Base-by-base conservation (phyloP, 345 rosid species). In the Physaria fendleri region DNA sequence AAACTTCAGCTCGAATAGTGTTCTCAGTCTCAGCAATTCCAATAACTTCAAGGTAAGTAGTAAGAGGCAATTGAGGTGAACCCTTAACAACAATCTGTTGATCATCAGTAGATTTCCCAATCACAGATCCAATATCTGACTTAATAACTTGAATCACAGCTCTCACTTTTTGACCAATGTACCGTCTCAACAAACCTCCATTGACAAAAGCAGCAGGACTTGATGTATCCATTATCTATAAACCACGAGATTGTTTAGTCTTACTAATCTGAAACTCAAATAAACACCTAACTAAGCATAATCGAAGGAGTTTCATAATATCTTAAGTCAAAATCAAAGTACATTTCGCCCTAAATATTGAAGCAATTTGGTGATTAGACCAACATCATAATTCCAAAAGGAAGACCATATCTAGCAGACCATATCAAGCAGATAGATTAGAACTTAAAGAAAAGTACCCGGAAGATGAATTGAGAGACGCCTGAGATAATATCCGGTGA, bases 121-220 rank as follows among this genome's bases (percentile, higher is more conserved):
- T 14, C 6, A 86, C 85, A 0, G 73, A 68, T 6, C 75, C 82
- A 23, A 47, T 61, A 34, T 92, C 97, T 24, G 85, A 74, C 14
- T 66, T 79, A n/a, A 78, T 21, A 5, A 81, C 90, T 75, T 86
- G 96, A 69, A 92, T 45, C 64, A 88, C 91, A 2, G 85, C 25
- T 61, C 95, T 79, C 24, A 92, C 94, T 73, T 77, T 86, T 76
- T 82, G 81, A 39, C 97, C 82, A 30, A 83, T 73, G 62, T 77
- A 79, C 71, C 83, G 47, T 6, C 78, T 77, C 63, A 92, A 64
- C 56, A 83, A 68, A 27, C 59, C 84, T 14, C 90, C 98, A 52
- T 92, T 92, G 3, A 92, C 95, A 74, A 92, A 80, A 46, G 79
- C 94, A 23, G 91, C 85, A 50, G 97, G 95, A 61, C 73, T 82